Base-by-base conservation (phyloP, 1,139 yeast species). In the Yamadazyma sp. region DNA sequence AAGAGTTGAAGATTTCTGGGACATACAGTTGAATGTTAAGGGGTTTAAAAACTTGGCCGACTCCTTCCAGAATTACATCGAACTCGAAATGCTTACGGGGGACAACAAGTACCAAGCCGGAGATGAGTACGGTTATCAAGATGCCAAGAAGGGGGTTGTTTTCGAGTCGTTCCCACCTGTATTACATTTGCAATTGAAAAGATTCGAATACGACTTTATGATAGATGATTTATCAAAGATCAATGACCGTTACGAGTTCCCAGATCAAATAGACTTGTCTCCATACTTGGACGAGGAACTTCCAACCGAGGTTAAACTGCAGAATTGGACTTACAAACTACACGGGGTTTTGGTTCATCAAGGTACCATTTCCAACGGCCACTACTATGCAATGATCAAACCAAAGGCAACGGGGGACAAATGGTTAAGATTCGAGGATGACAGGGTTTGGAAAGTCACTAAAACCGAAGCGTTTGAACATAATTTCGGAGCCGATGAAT, bases 361-460 rank as follows among this genome's bases (percentile, higher is more conserved):
- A 38, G 99, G 99, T 45, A 95, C 91, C 55, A 83, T 92, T 40
- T 87, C 95, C 17, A 87, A 92, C 39, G 99, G 99, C 17, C 99
- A 92, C 58, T 92, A 92, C 60, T 92, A 92, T 58, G 94, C 98
- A 0, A 76, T 92, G 79, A 82, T 94, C 41, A 89, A 84, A 58
- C 98, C 98, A 2, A 74, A 75, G 27, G 69, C 77, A 1, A 38
- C 53, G 8, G 76, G 77, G 31, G 80, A 82, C 41, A 68, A 79
- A 17, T 94, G 98, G 99, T 83, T 78, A 58, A 76, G 92, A 55
- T 92, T 91, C 67, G 98, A 92, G 59, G 99, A 92, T 59, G 98
- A 92, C 54, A 79, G 83, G 45, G 99, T 94, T 29, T 87, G 95
- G 75, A 79, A 81, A 50, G 97, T 87, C 1, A 86, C 96, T 0